These are phyloP conservation scores for Dothideomycetes sp. DNA, from an alignment of 2,329 filamentous ascomycete genomes.

Conservation along the genomic window DNA sequence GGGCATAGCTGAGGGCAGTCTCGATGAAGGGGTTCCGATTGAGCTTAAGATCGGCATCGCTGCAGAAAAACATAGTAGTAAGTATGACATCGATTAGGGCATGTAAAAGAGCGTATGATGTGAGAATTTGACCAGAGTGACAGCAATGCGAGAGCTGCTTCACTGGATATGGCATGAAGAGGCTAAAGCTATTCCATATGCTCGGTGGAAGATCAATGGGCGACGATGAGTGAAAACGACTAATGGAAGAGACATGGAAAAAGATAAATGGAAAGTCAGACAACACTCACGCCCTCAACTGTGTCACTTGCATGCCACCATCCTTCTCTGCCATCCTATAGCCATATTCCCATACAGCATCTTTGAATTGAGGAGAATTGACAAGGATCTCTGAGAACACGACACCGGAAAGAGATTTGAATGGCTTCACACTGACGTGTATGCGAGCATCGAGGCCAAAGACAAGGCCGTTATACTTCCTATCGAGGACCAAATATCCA, in stretches of 20 bases:
- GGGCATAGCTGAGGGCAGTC: constrained; percentile 74
- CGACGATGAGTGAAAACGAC: neutral
- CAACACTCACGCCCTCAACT: constrained; percentile 62
- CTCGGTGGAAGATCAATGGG: too few relatives aligned
- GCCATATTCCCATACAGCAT: constrained; percentile 80
- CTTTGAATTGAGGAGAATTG: constrained; percentile 79
- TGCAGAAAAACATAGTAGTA: constrained; percentile 14
- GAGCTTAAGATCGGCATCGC: constrained; percentile 29
- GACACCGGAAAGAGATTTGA: constrained; percentile 50
- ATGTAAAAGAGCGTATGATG: too few relatives aligned
- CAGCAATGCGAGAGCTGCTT: too few relatives aligned
- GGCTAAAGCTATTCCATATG: too few relatives aligned
- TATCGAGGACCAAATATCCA: constrained; percentile 89
- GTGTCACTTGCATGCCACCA: constrained; percentile 72
- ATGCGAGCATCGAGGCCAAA: constrained; percentile 55
- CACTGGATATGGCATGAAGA: too few relatives aligned
- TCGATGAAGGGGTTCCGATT: constrained; percentile 79
- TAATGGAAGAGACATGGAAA: neutral
- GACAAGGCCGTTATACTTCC: constrained; percentile 65
- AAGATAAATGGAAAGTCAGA: neutral
- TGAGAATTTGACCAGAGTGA: too few relatives aligned
- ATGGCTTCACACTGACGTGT: constrained; percentile 46
- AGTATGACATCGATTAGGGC: constrained; percentile 7
- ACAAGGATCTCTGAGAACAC: constrained; percentile 64
- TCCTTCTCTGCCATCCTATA: constrained; percentile 58